A percentile compares a stretch with the other conserved stretches of the same genome.
These are phyloP conservation scores for Podospora fimiseda DNA, from an alignment of 495 filamentous ascomycete species.

Conservation along the genomic window DNA sequence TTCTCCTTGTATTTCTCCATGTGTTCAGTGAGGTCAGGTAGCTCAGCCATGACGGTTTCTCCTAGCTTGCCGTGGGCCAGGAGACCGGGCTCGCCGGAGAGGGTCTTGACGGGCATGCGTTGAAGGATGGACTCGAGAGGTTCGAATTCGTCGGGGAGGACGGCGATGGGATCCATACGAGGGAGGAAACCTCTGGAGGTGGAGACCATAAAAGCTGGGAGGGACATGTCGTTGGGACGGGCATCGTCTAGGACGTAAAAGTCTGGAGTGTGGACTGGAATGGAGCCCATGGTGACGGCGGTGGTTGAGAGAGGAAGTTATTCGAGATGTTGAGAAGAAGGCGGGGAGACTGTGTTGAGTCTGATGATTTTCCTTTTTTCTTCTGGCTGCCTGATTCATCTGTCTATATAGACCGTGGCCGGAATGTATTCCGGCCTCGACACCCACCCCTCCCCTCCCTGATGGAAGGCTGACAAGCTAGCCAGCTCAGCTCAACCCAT, in stretches of 20 bases:
- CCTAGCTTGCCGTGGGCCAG: conserved; percentile 68
- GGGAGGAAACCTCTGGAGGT: conserved; percentile 75
- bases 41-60: conserved; percentile 53
- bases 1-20: conserved; percentile 65
- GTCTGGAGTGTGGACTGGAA: conserved; percentile 20
- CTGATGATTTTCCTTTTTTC: no score
- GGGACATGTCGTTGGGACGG: conserved; percentile 35
- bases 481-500: conserved; percentile 13
- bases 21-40: conserved; percentile 66
- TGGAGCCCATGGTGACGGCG: conserved; percentile 32
- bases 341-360: neutral
- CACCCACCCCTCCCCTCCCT: no score
- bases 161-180: conserved; percentile 52
- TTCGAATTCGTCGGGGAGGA: conserved; percentile 63
- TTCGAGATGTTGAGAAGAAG: neutral
- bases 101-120: conserved; percentile 67
- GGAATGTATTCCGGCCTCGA: conserved; percentile 62
- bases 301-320: conserved; percentile 8
- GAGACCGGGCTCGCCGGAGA: conserved; percentile 64
- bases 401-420: conserved; percentile 41
- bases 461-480: conserved; percentile 31
- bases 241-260: conserved; percentile 37
- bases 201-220: conserved; percentile 85
- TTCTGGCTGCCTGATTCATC: no score
- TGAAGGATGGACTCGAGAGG: conserved; percentile 61